Evolutionary conservation across 257 asterid genomes (phyloP), one percentile per base, ranked within the genome.

Genomic region (Craterostigma plantagineum): DNA sequence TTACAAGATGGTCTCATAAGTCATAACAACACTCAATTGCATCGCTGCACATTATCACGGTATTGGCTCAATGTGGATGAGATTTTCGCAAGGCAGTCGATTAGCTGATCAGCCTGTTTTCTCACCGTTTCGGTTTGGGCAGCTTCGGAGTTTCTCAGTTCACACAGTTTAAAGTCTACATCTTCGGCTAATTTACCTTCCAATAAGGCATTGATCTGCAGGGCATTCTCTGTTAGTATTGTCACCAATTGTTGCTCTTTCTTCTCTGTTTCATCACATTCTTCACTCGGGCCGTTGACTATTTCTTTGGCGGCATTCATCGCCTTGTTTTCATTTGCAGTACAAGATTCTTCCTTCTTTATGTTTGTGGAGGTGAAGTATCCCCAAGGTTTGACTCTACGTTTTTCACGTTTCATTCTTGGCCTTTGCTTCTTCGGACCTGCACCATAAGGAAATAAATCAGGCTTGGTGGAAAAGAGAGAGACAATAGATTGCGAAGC

Each of bases 381-480:
- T 58, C 90, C 73, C 93, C 93, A 79, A 6, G 85, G 87, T 46
- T 66, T 75, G 38, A 68, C 47, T 54, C 63, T 63, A 35, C 63
- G 64, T 46, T 74, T 77, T 33, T 63, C 61, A 14, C 78, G 74
- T 40, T 63, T 56, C 59, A 65, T 68, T 51, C 78, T 71, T 16
- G 54, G 72, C 18, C 73, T 40, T 52, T 67, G 81, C 55, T 65
- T 84, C 79, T 70, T 76, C 46, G 73, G 51, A 46, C 78, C 92
- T 79, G 30, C 30, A 23, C 6, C 30, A 6, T 23, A 46, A 46
- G 36, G 16, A 35, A 49, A 57, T 54, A 43, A 39, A 34, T 49
- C 12, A 38, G 14, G 37, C 44, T 18, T 35, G 46, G 16, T 38
- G 36, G 34, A 14, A 3, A 12, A 18, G 49, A 30, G 38, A 16